phyloP scores from a whole-genome alignment of 352 stramenopile genomes.

The Phytopythium montanum region DNA sequence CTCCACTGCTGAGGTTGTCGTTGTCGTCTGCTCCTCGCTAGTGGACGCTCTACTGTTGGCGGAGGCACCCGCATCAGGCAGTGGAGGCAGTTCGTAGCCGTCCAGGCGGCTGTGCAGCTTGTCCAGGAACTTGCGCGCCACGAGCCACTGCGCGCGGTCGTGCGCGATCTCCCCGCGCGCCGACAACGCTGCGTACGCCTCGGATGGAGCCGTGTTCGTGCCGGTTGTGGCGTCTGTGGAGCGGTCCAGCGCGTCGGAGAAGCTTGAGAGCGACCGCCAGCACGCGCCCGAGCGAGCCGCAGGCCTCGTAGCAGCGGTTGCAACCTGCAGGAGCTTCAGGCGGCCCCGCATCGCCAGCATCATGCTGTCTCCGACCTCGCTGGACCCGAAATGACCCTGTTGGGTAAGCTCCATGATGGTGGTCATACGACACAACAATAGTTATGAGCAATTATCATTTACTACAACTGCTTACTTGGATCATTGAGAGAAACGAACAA shows the following conservation, averaged over 20 bases:
- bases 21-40: neutral
- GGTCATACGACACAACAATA: no score
- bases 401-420: neutral
- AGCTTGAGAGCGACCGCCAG: constrained; percentile 1
- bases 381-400: neutral
- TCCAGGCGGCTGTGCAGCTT: constrained; percentile 52
- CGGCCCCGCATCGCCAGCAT: neutral
- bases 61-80: neutral
- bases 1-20: neutral
- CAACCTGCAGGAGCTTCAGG: neutral
- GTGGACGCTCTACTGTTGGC: neutral
- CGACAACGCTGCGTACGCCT: constrained; percentile 26
- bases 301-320: neutral
- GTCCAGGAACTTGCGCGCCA: constrained; percentile 45
- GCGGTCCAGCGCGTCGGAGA: constrained; percentile 8
- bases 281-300: neutral
- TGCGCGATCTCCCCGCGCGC: constrained; percentile 18
- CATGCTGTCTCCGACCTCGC: neutral
- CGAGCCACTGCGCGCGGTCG: constrained; percentile 26
- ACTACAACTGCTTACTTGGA: no score
- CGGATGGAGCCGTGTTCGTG: constrained; percentile 16
- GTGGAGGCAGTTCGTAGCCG: constrained; percentile 45
- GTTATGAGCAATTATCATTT: no score
- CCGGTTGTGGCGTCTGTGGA: neutral
- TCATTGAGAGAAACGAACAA: no score